Percentiles rank a stretch among this genome's conserved stretches.
Conservation (phyloP, 2,329 filamentous ascomycete species). For the Teratosphaeria epicoccoides region DNA sequence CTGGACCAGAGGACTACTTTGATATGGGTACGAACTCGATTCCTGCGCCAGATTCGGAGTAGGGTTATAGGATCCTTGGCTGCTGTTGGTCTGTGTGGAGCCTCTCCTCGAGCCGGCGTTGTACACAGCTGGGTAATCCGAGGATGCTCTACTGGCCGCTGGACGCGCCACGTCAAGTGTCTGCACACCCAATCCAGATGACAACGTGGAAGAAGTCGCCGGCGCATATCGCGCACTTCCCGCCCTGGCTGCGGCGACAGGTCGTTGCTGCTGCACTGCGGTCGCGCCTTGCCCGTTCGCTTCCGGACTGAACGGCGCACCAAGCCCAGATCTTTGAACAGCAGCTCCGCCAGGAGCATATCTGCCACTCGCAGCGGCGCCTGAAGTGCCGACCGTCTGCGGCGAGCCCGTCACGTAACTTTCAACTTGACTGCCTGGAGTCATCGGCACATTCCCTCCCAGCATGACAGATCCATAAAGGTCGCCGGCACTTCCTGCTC, state of each 20-base stretch:
- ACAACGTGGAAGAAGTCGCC: constrained; percentile 6
- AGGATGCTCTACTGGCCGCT: constrained; percentile 16
- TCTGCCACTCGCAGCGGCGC: constrained; percentile 1
- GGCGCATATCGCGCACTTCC: constrained; percentile 19
- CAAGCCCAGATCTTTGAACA: background rate
- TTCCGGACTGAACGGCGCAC: background rate
- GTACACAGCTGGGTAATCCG: constrained; percentile 21
- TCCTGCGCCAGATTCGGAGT: constrained; percentile 18
- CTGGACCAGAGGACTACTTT: constrained; percentile 5
- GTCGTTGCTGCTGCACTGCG: constrained; percentile 7
- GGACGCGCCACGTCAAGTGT: constrained; percentile 19
- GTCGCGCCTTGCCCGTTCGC: background rate
- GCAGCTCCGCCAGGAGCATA: constrained; percentile 4
- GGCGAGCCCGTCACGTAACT: constrained; percentile 8
- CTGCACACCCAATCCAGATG: constrained; percentile 13
- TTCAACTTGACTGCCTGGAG: background rate
- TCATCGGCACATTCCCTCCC: constrained; percentile 21
- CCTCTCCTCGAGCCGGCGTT: constrained; percentile 17
- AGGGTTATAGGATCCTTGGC: constrained; percentile 20
- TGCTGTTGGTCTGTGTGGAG: constrained; percentile 15
- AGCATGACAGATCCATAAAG: constrained; percentile 51
- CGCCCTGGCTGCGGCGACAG: constrained; percentile 14
- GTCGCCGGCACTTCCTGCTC: constrained; percentile 60
- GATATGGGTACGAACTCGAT: constrained; percentile 7
- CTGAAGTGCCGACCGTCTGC: constrained; percentile 8